Evolutionary conservation across 768 basidiomycete genomes (phyloP), one percentile per base, ranked within the genome.

Genomic region (Tubosaeta brunneosetosa): DNA sequence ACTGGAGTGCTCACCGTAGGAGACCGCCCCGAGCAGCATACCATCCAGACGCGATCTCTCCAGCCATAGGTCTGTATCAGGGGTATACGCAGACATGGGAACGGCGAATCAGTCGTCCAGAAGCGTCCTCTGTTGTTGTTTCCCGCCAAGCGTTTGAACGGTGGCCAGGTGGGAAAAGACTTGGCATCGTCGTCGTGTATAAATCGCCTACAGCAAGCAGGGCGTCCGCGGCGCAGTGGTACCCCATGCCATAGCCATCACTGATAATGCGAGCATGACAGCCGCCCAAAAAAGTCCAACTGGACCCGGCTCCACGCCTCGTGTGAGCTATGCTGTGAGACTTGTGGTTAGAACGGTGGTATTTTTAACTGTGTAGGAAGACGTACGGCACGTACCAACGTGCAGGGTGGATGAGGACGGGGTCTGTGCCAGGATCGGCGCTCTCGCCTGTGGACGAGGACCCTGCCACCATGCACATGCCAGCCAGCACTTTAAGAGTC

Each of bases 31-130:
- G 14, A 64, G 50, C 1, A 57, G n/a, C 52, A 62, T 60, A 6
- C 66, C 68, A 47, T 53, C 47, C 13, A 66, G 63, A 32, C 56
- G 63, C 0, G 66, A 61, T 47, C 63, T 45, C 42, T 67, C 66
- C 8, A 69, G 47, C 66, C 63, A 68, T 16, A 69, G 19, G 33
- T 65, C 32, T 8, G 65, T 60, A 7, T 51, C 5, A 1, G 58
- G 56, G 22, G 60, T 60, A 6, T 57, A 48, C 22, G 63, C 47
- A 8, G 54, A 52, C 66, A 66, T 57, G 29, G 29, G 6, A 9
- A 6, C 36, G 0, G n/a, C 16, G 36, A 37, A 40, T 19, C 8
- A 19, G 38, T 36, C 12, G 33, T 12, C 14, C 10, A 17, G 37
- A 3, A 19, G 38, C 38, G 34, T 8, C 17, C 19, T 11, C 12